Base-by-base conservation (phyloP, 2,329 filamentous ascomycete species). In the Colletotrichum limetticola region DNA sequence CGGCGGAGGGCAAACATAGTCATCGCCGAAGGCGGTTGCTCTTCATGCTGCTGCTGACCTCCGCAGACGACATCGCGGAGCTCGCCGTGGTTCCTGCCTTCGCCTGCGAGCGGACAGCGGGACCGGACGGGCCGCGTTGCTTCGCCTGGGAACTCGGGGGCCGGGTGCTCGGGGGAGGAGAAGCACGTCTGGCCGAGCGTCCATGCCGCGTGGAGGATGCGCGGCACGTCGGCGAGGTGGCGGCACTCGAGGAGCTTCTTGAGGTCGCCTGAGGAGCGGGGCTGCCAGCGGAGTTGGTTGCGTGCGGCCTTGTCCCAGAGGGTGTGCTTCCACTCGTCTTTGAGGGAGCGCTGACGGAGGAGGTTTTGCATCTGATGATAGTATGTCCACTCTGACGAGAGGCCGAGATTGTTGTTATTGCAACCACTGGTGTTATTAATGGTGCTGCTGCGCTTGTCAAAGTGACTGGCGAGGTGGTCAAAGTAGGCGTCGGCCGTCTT, bases 391-490 rank as follows among this genome's bases (percentile, higher is more conserved):
- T 83, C 80, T 1, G 65, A 58, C 52, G 37, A 11, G 14, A 9
- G 22, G 26, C 49, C 14, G n/a, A 24, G 19, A 26, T 58, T 35
- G 73, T 61, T 46, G 72, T 85, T 84, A 76, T 84, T 85, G 74
- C 85, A 83, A 76, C 85, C 85, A 66, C 86, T 84, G 22, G 28
- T 35, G 19, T 30, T n/a, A 28, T 55, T 64, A 71, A 85, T 84
- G 76, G 84, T 85, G 74, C 85, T 83, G 24, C 42, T 35, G 14
- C 55, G n/a, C 35, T 58, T 67, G 73, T 85, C 84, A 28, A 86
- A 86, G 72, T 86, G 84, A 76, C 85, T 85, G 52, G 84, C 85
- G 66, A 86, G 84, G 74, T 86, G 84, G 74, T 85, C 85, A 75
- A 86, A 85, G 78, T 85, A 85, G 75, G 83, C 85, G 73, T 86